These are phyloP conservation scores for Halenospora varia DNA, from an alignment of 495 filamentous ascomycete genomes.

Conservation along the genomic window DNA sequence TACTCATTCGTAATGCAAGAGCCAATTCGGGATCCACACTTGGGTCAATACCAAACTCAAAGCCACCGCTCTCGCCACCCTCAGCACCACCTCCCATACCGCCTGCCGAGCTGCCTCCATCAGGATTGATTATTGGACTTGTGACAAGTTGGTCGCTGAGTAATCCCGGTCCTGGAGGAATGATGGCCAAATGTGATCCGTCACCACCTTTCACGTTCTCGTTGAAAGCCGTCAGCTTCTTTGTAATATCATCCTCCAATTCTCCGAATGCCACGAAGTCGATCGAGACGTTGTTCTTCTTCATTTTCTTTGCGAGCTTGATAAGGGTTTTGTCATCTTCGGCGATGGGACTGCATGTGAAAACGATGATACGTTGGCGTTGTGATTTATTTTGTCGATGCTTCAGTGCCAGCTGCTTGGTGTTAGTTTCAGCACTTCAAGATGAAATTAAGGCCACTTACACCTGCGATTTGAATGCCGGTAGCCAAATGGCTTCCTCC, in stretches of 20 bases:
- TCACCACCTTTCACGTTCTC: conserved; percentile 85
- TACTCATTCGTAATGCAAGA: conserved; percentile 92
- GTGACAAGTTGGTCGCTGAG: conserved; percentile 88
- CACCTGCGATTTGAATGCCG: conserved; percentile 88
- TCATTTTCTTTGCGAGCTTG: conserved; percentile 95
- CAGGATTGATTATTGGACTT: conserved; percentile 84
- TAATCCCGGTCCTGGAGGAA: conserved; percentile 85
- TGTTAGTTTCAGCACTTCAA: not conserved
- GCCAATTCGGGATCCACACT: conserved; percentile 88
- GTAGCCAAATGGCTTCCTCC: conserved; percentile 83
- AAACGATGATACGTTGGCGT: conserved; percentile 90
- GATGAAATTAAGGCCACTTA: conserved; percentile 45
- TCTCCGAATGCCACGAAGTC: conserved; percentile 96
- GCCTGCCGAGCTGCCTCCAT: conserved; percentile 50
- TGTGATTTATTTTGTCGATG: conserved; percentile 97
- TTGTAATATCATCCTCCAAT: conserved; percentile 80
- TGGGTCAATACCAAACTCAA: conserved; percentile 75
- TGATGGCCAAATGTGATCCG: conserved; percentile 84
- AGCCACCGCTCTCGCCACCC: conserved; percentile 50
- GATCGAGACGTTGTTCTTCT: conserved; percentile 88
- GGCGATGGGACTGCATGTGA: conserved; percentile 86
- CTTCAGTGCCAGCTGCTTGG: conserved; percentile 93
- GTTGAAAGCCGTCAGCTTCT: conserved; percentile 91
- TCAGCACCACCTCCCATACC: conserved; percentile 47
- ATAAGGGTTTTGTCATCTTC: conserved; percentile 86